Base-by-base conservation (phyloP, 1,284 basidiomycete species). In the Pseudozyma pruni region DNA sequence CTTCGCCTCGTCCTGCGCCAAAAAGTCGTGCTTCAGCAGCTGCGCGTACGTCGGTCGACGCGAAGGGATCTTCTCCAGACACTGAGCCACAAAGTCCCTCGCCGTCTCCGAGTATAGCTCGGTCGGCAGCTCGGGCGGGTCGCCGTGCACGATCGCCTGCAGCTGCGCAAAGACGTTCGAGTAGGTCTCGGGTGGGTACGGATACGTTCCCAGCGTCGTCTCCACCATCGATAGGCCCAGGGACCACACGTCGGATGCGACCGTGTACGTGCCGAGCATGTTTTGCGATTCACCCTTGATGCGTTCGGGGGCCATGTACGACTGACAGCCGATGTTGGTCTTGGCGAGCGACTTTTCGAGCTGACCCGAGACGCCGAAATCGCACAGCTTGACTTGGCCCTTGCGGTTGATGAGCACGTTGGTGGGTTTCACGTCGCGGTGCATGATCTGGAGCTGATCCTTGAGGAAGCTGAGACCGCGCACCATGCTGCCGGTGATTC, bases 301-400 rank as follows among this genome's bases (percentile, higher is more conserved):
- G 27, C 95, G 89, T 82, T 98, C 94, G 33, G 94, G 95, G 27
- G 95, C 95, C 94, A 98, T 98, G 84, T 98, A 98, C 67, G 89
- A 91, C 83, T 98, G 96, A 83, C 96, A 98, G 3, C 96, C 95
- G 40, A 98, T 98, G 79, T 98, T 98, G 14, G 95, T 98, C 85
- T 96, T 97, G 22, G 96, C 95, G 19, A 98, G 86, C 58, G 90
- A 92, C 83, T 94, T 94, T 83, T 98, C 94, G 35, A 98, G 87
- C 83, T 98, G 94, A 3, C 95, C 95, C 4, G 94, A 97, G 0
- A 98, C 94, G 23, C 95, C 96, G 83, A 98, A 98, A 83, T 98
- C 95, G 82, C 94, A 97, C 1, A 98, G 87, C 84, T 98, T 98
- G 81, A 98, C 87, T 68, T 93, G 87, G 9, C 95, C 96, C 74